A percentile compares a stretch with the other conserved stretches of the same genome.
phyloP scores from a whole-genome alignment of 495 filamentous ascomycete species.

The Aspergillus funiculosus region DNA sequence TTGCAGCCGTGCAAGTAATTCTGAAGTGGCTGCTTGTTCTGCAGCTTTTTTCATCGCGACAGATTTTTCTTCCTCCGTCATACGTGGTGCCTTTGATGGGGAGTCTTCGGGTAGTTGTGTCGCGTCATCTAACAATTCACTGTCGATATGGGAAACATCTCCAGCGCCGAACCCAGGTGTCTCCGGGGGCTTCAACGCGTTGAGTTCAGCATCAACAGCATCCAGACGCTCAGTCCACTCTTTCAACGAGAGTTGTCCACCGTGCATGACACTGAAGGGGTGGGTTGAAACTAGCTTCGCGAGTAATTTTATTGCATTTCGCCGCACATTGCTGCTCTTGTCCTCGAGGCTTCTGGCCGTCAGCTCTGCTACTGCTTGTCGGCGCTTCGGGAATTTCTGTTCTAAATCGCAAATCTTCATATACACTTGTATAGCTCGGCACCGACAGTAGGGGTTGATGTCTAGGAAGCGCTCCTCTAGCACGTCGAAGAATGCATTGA shows the following conservation, averaged over 20 bases:
- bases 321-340: conserved; percentile 94
- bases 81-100: conserved; percentile 53
- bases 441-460: conserved; percentile 93
- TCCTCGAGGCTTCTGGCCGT: conserved; percentile 87
- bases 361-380: conserved; percentile 78
- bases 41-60: conserved; percentile 57
- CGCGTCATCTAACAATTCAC: conserved; percentile 77
- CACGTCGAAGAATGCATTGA: conserved; percentile 94
- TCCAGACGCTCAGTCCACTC: conserved; percentile 81
- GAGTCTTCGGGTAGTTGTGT: conserved; percentile 69
- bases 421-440: conserved; percentile 87
- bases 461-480: conserved; percentile 95
- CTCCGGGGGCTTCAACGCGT: conserved; percentile 70
- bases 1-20: conserved; percentile 77
- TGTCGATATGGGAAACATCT: conserved; percentile 60
- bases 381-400: conserved; percentile 87
- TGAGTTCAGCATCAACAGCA: conserved; percentile 72
- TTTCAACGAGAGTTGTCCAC: conserved; percentile 72
- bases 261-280: conserved; percentile 88
- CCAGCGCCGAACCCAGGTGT: conserved; percentile 65
- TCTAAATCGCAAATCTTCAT: conserved; percentile 86
- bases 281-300: conserved; percentile 85
- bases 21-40: conserved; percentile 67
- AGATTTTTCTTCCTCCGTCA: conserved; percentile 54
- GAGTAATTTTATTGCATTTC: conserved; percentile 90